Evolutionary conservation across 164 flowering plant species (phyloP).

Genomic region (Houttuynia cordata): DNA sequence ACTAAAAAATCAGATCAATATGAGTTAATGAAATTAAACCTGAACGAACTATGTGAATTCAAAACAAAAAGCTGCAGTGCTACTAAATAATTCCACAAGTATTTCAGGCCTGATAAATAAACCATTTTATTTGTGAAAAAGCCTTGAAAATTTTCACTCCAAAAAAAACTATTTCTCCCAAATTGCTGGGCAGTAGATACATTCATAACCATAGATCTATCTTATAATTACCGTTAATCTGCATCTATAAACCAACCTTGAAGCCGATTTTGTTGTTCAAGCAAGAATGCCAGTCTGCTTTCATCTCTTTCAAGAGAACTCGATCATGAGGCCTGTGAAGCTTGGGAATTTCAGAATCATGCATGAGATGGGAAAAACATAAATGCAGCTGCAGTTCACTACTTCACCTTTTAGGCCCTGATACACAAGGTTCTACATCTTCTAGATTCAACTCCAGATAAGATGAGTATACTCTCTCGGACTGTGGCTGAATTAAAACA

Average conservation of each 20-base stretch:
- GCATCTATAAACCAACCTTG: slow-evolving; percentile 37
- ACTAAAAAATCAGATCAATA: no score
- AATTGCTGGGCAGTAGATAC: background rate
- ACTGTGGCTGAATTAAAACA: slow-evolving; percentile 52
- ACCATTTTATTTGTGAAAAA: no score
- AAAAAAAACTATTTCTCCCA: background rate
- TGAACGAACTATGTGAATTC: no score
- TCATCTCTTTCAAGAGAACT: slow-evolving; percentile 81
- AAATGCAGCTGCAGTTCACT: background rate
- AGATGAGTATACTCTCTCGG: slow-evolving; percentile 71
- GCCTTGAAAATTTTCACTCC: no score
- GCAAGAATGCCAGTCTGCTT: slow-evolving; percentile 87
- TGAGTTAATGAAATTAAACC: no score
- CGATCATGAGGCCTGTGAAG: slow-evolving; percentile 80
- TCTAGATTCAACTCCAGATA: slow-evolving; percentile 56
- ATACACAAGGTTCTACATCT: slow-evolving; percentile 84
- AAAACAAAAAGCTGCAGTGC: no score
- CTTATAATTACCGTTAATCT: no score
- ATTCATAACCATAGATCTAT: background rate
- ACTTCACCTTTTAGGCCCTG: slow-evolving; percentile 82
- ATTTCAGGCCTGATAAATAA: no score
- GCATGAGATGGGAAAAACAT: background rate
- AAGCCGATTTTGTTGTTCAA: slow-evolving; percentile 84
- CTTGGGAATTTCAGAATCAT: background rate
- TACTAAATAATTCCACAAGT: no score